A percentile compares a stretch with the other conserved stretches of the same genome.
Evolutionary conservation across 306 rosid species (phyloP).

Genomic region (Elaeagnus macrophylla): DNA sequence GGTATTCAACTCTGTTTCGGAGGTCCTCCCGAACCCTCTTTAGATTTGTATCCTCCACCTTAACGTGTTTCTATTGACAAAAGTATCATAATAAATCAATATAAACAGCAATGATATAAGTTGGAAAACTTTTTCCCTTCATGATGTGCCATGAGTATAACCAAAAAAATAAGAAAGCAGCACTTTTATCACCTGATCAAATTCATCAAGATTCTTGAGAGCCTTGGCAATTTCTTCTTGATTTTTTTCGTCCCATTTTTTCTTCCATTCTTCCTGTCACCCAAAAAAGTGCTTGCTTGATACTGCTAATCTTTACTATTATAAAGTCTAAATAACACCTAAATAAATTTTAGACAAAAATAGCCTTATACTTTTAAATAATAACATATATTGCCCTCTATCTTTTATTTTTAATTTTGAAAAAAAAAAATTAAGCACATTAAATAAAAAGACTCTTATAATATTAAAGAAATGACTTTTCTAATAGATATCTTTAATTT

Average conservation of each 20-base stretch:
- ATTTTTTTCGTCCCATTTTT: slow-evolving; percentile 80
- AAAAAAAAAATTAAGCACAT: no score
- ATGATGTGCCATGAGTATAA: slow-evolving; percentile 1
- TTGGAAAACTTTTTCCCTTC: neutral
- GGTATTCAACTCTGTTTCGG: slow-evolving; percentile 62
- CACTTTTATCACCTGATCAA: slow-evolving; percentile 65
- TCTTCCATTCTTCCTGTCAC: slow-evolving; percentile 76
- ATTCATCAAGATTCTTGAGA: slow-evolving; percentile 67
- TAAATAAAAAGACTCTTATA: no score
- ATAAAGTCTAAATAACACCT: no score
- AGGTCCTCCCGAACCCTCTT: slow-evolving; percentile 73
- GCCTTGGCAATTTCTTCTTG: slow-evolving; percentile 87
- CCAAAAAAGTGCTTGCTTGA: slow-evolving; percentile 4
- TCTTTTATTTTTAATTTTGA: no score
- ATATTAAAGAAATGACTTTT: no score
- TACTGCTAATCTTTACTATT: neutral
- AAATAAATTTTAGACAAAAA: no score
- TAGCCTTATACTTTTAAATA: no score
- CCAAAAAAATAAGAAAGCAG: slow-evolving; percentile 12
- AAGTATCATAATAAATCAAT: slow-evolving; percentile 7
- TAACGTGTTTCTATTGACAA: slow-evolving; percentile 49
- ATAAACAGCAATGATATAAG: slow-evolving; percentile 14
- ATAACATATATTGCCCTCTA: no score
- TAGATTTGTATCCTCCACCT: slow-evolving; percentile 50
- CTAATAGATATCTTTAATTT: no score